Evolutionary conservation across 495 filamentous ascomycete species (phyloP), one percentile per base, ranked within the genome.

Genomic region (Xanthoparmelia taractica): DNA sequence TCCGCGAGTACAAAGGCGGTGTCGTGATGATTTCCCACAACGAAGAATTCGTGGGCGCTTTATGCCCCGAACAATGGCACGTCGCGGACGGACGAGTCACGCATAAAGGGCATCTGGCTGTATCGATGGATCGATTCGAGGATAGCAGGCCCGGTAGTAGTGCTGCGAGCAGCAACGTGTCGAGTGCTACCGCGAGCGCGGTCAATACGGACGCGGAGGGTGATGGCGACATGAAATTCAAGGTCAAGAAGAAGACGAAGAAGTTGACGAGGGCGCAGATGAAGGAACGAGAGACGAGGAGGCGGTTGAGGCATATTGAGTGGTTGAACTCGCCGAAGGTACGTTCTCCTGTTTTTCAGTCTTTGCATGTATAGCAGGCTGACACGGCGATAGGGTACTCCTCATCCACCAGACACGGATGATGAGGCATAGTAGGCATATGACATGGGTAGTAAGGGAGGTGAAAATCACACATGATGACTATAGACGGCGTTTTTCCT

Each of bases 11-110:
- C 84, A 93, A 90, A 75, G 94, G 94, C 64, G 94, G 94, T 73
- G 95, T 97, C 4, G 90, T 97, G 65, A 96, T 98, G 88, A 98
- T 98, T 72, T 97, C 92, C 68, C 94, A 98, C 79, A 97, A 97
- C 84, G 89, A 96, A 70, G 95, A 98, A 73, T 98, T 98, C 71
- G 92, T 97, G 54, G 90, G 92, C 65, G 92, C 93, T 5, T 85
- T 98, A 15, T 92, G 93, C 72, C 86, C 87, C 27, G 94, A 98
- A 77, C 91, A 96, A 74, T 93, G 94, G 87, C 88, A 96, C 76
- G 87, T 98, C 63, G 87, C 84, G 66, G 90, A 91, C 67, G 94
- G 94, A 5, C 85, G 87, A 23, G 84, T 98, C 60, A 87, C 88
- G 18, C 84, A 91, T 77, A 92, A 92, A 70, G 91, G 89, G 67